Evolutionary conservation across 495 filamentous ascomycete genomes (phyloP).

Genomic region (Lasiosphaeria miniovina): DNA sequence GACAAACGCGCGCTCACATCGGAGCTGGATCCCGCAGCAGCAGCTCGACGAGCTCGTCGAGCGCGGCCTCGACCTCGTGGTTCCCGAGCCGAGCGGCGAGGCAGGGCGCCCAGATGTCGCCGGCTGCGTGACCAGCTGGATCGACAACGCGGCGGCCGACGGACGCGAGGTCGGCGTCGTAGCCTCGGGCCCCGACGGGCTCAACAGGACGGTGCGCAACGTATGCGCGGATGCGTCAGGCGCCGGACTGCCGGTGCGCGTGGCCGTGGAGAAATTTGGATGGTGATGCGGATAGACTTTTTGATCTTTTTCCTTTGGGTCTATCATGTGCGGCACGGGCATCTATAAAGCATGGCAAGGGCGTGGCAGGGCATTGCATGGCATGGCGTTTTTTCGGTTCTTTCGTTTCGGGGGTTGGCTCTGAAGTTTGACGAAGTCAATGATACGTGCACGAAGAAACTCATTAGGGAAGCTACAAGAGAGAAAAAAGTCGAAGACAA

Average conservation of each 20-base stretch:
- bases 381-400: background rate
- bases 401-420: background rate
- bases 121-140: constrained; percentile 32
- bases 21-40: constrained; percentile 48
- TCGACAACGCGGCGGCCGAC: constrained; percentile 26
- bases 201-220: constrained; percentile 53
- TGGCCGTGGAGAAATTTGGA: constrained; percentile 51
- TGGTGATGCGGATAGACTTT: constrained; percentile 33
- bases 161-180: constrained; percentile 42
- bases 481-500: too few species aligned
- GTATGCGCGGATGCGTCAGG: constrained; percentile 45
- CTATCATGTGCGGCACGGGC: background rate
- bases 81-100: constrained; percentile 51
- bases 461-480: too few species aligned
- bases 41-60: constrained; percentile 43
- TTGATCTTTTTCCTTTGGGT: too few species aligned
- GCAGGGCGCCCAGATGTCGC: constrained; percentile 51
- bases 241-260: constrained; percentile 36
- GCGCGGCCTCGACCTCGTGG: constrained; percentile 45
- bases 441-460: too few species aligned
- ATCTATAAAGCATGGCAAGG: background rate
- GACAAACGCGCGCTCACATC: constrained; percentile 47
- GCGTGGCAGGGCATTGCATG: background rate
- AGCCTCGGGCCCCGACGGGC: constrained; percentile 53
- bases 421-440: too few species aligned